Evolutionary conservation across 768 basidiomycete genomes (phyloP).

Genomic region (Roridomyces roridus): DNA sequence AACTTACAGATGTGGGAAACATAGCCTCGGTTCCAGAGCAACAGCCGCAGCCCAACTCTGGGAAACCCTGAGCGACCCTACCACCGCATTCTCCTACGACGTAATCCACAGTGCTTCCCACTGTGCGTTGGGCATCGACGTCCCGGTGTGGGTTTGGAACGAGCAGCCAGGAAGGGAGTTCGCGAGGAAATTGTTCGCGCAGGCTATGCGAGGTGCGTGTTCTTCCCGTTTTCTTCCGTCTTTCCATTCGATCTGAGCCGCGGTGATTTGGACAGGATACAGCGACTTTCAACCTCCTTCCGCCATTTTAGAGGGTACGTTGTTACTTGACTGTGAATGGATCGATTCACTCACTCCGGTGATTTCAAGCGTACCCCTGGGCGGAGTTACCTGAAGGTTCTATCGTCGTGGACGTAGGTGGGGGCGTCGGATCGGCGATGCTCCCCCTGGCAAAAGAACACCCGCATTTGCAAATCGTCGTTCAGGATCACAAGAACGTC

Average conservation of each 20-base stretch:
- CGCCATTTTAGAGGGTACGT: too few relatives aligned
- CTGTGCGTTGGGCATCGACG: constrained; percentile 2
- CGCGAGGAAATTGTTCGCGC: background rate
- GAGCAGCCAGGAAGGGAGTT: constrained; percentile 2
- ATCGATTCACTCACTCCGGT: too few relatives aligned
- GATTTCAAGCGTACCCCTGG: constrained; percentile 12
- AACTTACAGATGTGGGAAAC: too few relatives aligned
- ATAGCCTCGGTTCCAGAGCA: background rate
- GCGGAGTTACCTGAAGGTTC: background rate
- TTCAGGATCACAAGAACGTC: constrained; percentile 37
- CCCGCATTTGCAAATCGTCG: constrained; percentile 31
- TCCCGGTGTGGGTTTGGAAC: background rate
- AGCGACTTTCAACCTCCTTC: too few relatives aligned
- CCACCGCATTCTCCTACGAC: background rate
- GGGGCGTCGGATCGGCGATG: constrained; percentile 31
- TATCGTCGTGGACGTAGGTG: constrained; percentile 42
- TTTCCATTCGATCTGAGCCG: background rate
- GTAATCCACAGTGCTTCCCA: constrained; percentile 3
- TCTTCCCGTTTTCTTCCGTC: too few relatives aligned
- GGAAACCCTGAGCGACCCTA: constrained; percentile 7
- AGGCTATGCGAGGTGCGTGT: constrained; percentile 3
- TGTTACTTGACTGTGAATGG: too few relatives aligned
- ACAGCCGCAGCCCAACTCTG: background rate
- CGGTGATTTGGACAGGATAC: too few relatives aligned
- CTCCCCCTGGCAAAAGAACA: background rate